Evolutionary conservation across 164 flowering plant genomes (phyloP).

Genomic region (Akebia trifoliata): DNA sequence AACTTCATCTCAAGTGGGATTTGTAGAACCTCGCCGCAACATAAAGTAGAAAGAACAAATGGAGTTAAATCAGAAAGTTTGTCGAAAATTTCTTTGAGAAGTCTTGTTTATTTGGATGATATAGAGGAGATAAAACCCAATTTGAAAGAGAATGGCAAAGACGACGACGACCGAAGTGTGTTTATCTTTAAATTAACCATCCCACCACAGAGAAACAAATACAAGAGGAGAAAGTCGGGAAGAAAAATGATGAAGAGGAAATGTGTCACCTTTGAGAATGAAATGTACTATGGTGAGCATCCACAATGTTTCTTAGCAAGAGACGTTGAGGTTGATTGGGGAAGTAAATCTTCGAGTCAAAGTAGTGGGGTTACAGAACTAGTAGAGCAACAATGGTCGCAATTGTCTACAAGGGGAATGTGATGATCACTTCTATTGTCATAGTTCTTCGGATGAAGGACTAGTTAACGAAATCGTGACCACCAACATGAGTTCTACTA

Average conservation of each 20-base stretch:
- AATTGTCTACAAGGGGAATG: background rate
- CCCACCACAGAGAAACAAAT: background rate
- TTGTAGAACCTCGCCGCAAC: too few relatives aligned
- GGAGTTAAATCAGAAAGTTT: constrained; percentile 32
- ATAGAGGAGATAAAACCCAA: constrained; percentile 45
- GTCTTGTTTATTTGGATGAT: constrained; percentile 48
- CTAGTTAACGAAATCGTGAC: background rate
- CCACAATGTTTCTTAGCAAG: constrained; percentile 21
- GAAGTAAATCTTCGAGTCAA: background rate
- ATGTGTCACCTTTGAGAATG: constrained; percentile 21
- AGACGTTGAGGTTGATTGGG: constrained; percentile 11
- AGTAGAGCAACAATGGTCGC: background rate
- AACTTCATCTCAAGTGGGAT: background rate
- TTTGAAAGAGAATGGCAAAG: constrained; percentile 17
- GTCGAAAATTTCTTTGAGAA: constrained; percentile 26
- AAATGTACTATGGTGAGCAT: constrained; percentile 8
- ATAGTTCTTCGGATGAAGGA: too few relatives aligned
- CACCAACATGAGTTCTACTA: too few relatives aligned
- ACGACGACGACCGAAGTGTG: constrained; percentile 48
- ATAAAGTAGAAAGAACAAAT: constrained; percentile 10
- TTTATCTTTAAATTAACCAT: constrained; percentile 39
- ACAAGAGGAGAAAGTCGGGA: constrained; percentile 16
- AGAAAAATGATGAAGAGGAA: constrained; percentile 31
- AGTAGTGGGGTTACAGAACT: background rate
- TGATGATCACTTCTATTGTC: too few relatives aligned